Evolutionary conservation across 805 yeast species (phyloP), one percentile per base, ranked within the genome.

Genomic region (Danielia oregonensis): DNA sequence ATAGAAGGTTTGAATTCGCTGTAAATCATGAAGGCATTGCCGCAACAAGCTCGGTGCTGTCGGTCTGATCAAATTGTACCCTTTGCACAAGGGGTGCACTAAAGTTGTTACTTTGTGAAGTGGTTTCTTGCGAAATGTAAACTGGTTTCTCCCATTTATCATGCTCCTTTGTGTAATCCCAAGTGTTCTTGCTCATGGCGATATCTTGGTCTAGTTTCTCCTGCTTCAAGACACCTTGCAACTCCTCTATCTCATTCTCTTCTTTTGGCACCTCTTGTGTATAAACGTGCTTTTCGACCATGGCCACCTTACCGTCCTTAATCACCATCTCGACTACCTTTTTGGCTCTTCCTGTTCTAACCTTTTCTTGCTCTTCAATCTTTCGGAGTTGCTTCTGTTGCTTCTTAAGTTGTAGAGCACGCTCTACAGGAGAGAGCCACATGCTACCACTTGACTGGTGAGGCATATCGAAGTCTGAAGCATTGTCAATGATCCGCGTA

Each of bases 401-500:
- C 46, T 78, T 78, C 55, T 88, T 87, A 48, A 93, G 63, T 54
- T 86, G 87, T 37, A 87, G 65, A 0, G 97, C 97, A 46, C 93
- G 76, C 48, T 94, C 97, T 34, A 81, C 71, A 0, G 82, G 80
- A 1, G 95, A 81, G 0, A 95, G 79, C 97, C 98, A 93, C 42
- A 82, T 64, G 45, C 76, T 82, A 2, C 61, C 62, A 25, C 72
- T 51, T 1, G 72, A 61, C 2, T 53, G 39, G 2, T 65, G 64
- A 0, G 86, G 76, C 36, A 81, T 59, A 32, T 86, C 94, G 54
- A 76, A 86, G 55, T 93, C 98, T 4, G 95, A 78, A 0, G 94
- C 96, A 53, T 86, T 82, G 55, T 93, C 99, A 25, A 94, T 89
- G 43, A 93, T 87, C 47, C 77, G 78, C 0, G 98, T 93, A 55